These are phyloP conservation scores for Trypanosomatidae sp. DNA, from an alignment of 208 protist species.

Conservation along the genomic window DNA sequence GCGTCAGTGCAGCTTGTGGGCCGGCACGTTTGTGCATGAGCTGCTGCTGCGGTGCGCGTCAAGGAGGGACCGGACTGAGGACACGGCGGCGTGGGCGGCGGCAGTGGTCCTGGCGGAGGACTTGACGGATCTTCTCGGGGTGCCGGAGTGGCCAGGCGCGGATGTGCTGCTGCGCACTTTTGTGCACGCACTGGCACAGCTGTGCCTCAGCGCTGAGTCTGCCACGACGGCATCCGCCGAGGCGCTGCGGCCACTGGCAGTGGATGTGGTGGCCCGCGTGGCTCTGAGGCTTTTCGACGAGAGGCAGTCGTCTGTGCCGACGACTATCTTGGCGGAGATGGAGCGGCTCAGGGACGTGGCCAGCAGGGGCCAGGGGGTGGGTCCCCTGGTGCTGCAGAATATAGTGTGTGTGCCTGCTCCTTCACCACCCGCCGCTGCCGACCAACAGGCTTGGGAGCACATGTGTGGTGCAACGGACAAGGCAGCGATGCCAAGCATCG, in stretches of 20 bases:
- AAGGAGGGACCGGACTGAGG: slow-evolving; percentile 28
- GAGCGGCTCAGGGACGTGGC: slow-evolving; percentile 15
- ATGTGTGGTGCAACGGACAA: slow-evolving; percentile 1
- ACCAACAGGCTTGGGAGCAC: slow-evolving; percentile 14
- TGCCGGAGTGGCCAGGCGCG: slow-evolving; percentile 74
- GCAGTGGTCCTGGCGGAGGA: slow-evolving; percentile 68
- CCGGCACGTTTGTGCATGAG: slow-evolving; percentile 37
- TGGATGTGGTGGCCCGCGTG: slow-evolving; percentile 69
- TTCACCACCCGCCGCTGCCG: slow-evolving; percentile 4
- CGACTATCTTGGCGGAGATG: slow-evolving; percentile 19
- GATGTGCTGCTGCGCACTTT: slow-evolving; percentile 65
- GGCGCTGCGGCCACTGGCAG: slow-evolving; percentile 38
- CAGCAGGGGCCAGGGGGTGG: neutral
- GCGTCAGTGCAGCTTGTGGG: slow-evolving; percentile 66
- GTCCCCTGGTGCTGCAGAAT: slow-evolving; percentile 12
- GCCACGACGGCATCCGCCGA: slow-evolving; percentile 16
- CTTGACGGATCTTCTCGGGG: slow-evolving; percentile 62
- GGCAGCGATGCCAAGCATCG: neutral
- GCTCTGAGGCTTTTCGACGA: slow-evolving; percentile 50
- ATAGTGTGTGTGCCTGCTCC: neutral
- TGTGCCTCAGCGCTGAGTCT: slow-evolving; percentile 22
- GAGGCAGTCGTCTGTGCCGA: slow-evolving; percentile 17
- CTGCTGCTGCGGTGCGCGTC: slow-evolving; percentile 24
- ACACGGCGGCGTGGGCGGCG: slow-evolving; percentile 31
- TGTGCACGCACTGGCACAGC: slow-evolving; percentile 43